phyloP scores from a whole-genome alignment of 371 early-diverging fungal species.

The Actinomortierella ambigua region DNA sequence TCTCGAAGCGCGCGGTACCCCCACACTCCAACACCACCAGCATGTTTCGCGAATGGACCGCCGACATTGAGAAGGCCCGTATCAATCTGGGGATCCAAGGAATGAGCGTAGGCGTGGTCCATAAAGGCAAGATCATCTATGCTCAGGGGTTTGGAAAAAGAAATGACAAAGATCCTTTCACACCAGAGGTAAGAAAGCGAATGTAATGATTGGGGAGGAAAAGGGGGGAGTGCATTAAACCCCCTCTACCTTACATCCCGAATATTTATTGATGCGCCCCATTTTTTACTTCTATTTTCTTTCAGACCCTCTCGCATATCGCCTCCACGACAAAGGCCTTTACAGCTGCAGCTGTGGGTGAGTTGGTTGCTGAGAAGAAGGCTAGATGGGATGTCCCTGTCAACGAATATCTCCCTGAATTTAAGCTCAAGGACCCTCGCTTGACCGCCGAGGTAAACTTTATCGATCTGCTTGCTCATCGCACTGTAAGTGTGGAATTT shows the following conservation, averaged over 20 bases:
- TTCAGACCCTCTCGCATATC: slow-evolving; percentile 5
- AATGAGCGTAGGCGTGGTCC: slow-evolving; percentile 18
- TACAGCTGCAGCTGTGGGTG: slow-evolving; percentile 8
- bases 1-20: too few relatives aligned
- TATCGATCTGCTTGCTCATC: slow-evolving; percentile 2
- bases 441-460: slow-evolving; percentile 1
- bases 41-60: slow-evolving; percentile 7
- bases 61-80: slow-evolving; percentile 8
- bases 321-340: slow-evolving; percentile 7
- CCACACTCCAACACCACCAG: too few relatives aligned
- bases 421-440: slow-evolving; percentile 6
- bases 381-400: slow-evolving; percentile 4
- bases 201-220: too few relatives aligned
- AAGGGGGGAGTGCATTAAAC: too few relatives aligned
- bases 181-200: slow-evolving; percentile 23
- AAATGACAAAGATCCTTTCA: slow-evolving; percentile 18
- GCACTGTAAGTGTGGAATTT: too few relatives aligned
- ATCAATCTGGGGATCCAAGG: slow-evolving; percentile 9
- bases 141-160: slow-evolving; percentile 22
- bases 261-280: too few relatives aligned
- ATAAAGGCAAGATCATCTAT: slow-evolving; percentile 25
- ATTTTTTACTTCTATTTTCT: too few relatives aligned
- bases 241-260: too few relatives aligned
- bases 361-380: slow-evolving; percentile 9
- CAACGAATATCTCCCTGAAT: slow-evolving; percentile 7